Evolutionary conservation across 148 eudicot species (phyloP), one percentile per base, ranked within the genome.

Genomic region (Diospyros lotus): DNA sequence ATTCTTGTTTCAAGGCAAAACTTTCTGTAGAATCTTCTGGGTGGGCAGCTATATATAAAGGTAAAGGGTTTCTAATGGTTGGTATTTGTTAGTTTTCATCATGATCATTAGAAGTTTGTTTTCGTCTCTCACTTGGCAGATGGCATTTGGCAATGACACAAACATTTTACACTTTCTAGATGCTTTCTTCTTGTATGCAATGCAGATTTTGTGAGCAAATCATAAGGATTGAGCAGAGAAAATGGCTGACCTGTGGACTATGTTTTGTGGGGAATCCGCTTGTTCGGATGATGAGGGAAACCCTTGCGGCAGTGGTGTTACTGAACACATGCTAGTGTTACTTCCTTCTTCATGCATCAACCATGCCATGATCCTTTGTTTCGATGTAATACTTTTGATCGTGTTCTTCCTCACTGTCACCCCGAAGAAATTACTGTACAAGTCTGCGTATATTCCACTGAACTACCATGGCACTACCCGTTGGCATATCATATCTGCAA

Each of bases 331-430:
- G 40, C 9, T 56, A 2, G 53, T 70, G 14, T 4, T 81, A 2
- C 43, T 75, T 78, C 78, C 82, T 64, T 41, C 39, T 73, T 81
- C 84, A 53, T 76, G 82, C 43, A 13, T 56, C 45, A 84, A 81
- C 66, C 76, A 81, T 44, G 44, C 64, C 42, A 17, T 72, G 65
- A 76, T 81, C 38, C 76, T 78, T 39, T 68, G 55, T 45, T 17
- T 78, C 39, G 65, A 79, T 56, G 8, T 68, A 0, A 11, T 66
- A 64, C 71, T 81, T n/a, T 28, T 81, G 45, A 59, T 68, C 41
- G 52, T 77, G 40, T 66, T 71, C 38, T 12, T 76, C 45, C 42
- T 72, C 46, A 7, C 55, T 5, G 42, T 75, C 51, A 44, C 67
- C 18, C 46, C n/a, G 10, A 84, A 64, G 50, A 6, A 42, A 68